A percentile compares a stretch with the other conserved stretches of the same genome.
Conservation (phyloP, 129 eudicot species). For the Cynara cardunculus region DNA sequence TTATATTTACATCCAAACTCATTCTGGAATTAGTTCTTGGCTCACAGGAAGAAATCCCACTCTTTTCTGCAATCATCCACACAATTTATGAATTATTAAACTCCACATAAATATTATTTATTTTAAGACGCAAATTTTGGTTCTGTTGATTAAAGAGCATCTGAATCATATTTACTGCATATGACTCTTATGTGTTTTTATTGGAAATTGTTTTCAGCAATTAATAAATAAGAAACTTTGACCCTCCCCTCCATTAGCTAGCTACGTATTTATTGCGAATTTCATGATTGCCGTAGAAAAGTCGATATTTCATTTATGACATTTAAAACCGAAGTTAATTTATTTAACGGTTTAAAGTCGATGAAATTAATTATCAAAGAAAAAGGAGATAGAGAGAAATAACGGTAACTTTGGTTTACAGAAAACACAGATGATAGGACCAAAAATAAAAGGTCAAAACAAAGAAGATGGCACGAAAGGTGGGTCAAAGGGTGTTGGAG, state of each 20-base stretch:
- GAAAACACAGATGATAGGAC: not conserved
- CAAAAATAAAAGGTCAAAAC: conserved; percentile 15
- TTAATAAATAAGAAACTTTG: not conserved
- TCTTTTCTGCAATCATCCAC: conserved; percentile 48
- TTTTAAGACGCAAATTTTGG: too few species aligned
- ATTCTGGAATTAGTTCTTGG: conserved; percentile 18
- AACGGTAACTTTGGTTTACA: too few species aligned
- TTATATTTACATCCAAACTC: conserved; percentile 17
- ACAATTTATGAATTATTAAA: not conserved
- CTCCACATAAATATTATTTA: not conserved
- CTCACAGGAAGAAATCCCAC: conserved; percentile 54
- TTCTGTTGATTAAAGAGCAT: not conserved
- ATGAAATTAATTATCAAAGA: not conserved
- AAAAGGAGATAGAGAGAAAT: not conserved
- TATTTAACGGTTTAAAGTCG: conserved; percentile 4
- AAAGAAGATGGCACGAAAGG: conserved; percentile 32
- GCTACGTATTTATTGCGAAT: not conserved
- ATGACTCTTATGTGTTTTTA: not conserved
- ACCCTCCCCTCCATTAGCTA: too few species aligned
- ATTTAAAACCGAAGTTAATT: not conserved
- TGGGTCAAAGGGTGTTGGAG: conserved; percentile 21
- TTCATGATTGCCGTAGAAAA: not conserved
- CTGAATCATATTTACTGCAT: not conserved
- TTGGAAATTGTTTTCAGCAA: not conserved
- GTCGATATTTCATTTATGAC: not conserved